A percentile compares a stretch with the other conserved stretches of the same genome.
Evolutionary conservation across 2,329 filamentous ascomycete genomes (phyloP).

Genomic region (Coniochaeta sp.): DNA sequence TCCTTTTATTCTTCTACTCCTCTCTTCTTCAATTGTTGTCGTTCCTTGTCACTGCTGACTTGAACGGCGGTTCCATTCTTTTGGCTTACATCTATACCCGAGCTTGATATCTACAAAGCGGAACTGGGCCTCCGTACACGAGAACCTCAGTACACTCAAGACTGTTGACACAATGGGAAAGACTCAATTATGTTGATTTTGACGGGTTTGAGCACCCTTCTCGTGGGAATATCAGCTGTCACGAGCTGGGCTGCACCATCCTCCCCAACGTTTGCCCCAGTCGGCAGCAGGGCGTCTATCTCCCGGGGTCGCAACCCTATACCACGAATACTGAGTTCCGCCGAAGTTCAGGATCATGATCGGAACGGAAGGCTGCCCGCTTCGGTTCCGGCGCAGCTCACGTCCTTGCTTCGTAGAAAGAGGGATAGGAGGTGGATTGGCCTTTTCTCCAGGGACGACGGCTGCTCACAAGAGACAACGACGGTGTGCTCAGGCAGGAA

Average conservation of each 20-base stretch:
- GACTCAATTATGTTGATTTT: constrained; percentile 15
- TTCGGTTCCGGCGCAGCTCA: background rate
- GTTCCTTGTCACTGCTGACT: background rate
- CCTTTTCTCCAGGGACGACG: background rate
- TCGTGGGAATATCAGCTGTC: constrained; percentile 9
- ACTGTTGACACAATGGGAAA: constrained; percentile 10
- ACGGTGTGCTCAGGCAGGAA: constrained; percentile 5
- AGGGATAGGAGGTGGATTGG: background rate
- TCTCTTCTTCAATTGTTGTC: constrained; percentile 2
- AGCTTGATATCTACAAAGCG: background rate
- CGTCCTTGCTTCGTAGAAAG: background rate
- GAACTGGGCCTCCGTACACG: background rate
- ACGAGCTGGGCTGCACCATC: background rate
- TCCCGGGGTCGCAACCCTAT: background rate
- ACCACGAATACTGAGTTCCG: background rate
- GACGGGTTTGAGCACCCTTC: constrained; percentile 12
- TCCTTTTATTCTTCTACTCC: background rate
- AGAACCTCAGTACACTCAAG: background rate
- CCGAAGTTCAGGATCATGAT: background rate
- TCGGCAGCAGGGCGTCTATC: background rate
- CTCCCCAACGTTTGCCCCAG: background rate
- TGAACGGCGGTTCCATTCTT: constrained; percentile 6
- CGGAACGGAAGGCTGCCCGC: background rate
- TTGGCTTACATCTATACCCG: background rate
- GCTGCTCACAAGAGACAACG: constrained; percentile 1